These are phyloP conservation scores for Cladosporium sphaerospermum DNA, from an alignment of 2,329 filamentous ascomycete genomes.

Conservation along the genomic window DNA sequence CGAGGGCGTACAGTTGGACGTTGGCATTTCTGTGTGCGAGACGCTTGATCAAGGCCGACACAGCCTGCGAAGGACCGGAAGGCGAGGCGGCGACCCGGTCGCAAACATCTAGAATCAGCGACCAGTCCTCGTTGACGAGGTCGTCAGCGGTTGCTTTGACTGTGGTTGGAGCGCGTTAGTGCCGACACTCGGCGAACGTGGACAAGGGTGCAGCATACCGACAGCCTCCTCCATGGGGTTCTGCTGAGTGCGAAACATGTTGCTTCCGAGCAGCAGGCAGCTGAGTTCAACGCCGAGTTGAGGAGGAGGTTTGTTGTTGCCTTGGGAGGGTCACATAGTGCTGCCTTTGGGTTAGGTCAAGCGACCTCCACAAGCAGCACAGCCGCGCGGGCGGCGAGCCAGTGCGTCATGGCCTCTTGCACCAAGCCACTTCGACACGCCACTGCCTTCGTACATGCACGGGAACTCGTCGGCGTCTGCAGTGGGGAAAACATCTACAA, in stretches of 20 bases:
- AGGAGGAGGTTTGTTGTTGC: neutral
- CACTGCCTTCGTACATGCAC: too few species aligned
- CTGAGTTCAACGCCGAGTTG: neutral
- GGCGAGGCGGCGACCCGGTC: slow-evolving; percentile 31
- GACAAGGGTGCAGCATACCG: slow-evolving; percentile 37
- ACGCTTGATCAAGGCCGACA: slow-evolving; percentile 84
- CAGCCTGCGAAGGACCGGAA: slow-evolving; percentile 44
- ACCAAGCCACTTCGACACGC: too few species aligned
- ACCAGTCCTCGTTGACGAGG: slow-evolving; percentile 77
- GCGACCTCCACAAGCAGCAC: neutral
- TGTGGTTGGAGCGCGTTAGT: slow-evolving; percentile 32
- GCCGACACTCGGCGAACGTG: neutral
- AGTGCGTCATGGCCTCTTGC: too few species aligned
- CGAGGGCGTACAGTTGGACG: slow-evolving; percentile 89
- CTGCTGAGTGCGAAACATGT: slow-evolving; percentile 41
- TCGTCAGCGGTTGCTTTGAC: slow-evolving; percentile 95
- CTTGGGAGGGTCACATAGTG: neutral
- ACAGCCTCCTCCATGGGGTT: slow-evolving; percentile 64
- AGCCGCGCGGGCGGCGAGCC: neutral
- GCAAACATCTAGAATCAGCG: slow-evolving; percentile 53
- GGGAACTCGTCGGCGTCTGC: too few species aligned
- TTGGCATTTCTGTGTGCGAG: slow-evolving; percentile 92
- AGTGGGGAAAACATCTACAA: too few species aligned
- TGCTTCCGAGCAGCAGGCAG: slow-evolving; percentile 19
- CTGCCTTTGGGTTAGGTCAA: neutral